A percentile compares a stretch with the other conserved stretches of the same genome.
Conservation (phyloP, 1,284 basidiomycete species). For the Porogramme epimiltina region DNA sequence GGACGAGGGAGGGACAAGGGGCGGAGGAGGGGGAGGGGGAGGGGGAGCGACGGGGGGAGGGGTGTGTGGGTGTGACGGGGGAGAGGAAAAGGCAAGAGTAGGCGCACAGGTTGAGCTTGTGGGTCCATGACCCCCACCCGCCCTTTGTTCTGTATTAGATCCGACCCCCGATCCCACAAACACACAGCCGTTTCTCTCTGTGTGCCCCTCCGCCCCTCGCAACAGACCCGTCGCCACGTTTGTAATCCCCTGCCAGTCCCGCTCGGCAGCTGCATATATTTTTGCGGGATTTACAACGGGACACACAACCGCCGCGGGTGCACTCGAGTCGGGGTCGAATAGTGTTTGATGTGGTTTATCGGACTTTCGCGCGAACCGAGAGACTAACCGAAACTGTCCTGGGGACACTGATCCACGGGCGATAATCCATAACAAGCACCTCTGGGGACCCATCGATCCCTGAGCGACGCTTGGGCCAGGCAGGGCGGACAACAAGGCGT, state of each 20-base stretch:
- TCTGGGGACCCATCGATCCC: not conserved
- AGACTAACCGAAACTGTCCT: constrained; percentile 18
- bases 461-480: not conserved
- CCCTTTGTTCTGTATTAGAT: constrained; percentile 35
- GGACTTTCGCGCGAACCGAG: constrained; percentile 21
- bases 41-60: constrained; percentile 11
- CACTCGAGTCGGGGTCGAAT: constrained; percentile 23
- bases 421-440: constrained; percentile 8
- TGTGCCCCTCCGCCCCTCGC: not conserved
- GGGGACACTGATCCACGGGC: constrained; percentile 14
- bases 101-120: constrained; percentile 36
- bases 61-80: constrained; percentile 22
- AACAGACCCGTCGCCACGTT: constrained; percentile 3
- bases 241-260: not conserved
- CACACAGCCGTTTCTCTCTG: constrained; percentile 16
- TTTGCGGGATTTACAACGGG: constrained; percentile 10
- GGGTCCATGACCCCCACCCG: constrained; percentile 35
- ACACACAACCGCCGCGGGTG: constrained; percentile 12
- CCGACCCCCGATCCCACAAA: constrained; percentile 30
- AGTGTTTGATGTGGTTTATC: constrained; percentile 25
- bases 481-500: no score
- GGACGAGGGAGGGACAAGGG: constrained; percentile 38
- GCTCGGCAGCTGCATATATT: constrained; percentile 9
- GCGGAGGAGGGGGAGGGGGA: constrained; percentile 4
- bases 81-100: constrained; percentile 34